Conservation (phyloP, 768 basidiomycete genomes). For the Amanita fuliginea region DNA sequence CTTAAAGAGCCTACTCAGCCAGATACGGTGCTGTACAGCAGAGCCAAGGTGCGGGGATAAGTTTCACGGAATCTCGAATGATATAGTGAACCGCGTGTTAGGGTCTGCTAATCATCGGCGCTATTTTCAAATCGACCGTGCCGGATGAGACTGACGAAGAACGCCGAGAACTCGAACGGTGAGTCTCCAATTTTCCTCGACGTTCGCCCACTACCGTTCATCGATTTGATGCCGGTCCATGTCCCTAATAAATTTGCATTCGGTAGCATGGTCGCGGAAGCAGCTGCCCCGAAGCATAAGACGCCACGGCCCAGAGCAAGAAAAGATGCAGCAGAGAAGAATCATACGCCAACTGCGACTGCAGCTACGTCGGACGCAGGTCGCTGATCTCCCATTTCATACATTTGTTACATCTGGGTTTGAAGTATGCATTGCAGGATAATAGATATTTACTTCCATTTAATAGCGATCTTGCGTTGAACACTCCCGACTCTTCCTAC, state of each 20-base stretch:
- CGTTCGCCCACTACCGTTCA: neutral
- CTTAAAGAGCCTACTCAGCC: constrained; percentile 68
- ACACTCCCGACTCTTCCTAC: neutral
- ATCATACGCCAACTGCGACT: constrained; percentile 4
- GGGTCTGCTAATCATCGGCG: constrained; percentile 84
- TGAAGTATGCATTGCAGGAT: neutral
- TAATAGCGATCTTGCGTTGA: neutral
- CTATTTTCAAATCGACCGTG: constrained; percentile 73
- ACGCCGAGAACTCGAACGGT: constrained; percentile 90
- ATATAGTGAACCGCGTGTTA: constrained; percentile 15
- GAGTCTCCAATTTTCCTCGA: constrained; percentile 13
- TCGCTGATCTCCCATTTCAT: neutral
- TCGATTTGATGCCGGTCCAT: constrained; percentile 3
- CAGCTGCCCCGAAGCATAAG: constrained; percentile 64
- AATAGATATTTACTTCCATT: neutral
- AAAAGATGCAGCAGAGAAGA: constrained; percentile 25
- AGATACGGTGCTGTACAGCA: constrained; percentile 61
- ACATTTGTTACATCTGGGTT: neutral
- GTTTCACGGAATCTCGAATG: neutral
- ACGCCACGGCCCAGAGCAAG: constrained; percentile 57
- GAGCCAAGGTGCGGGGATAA: constrained; percentile 60
- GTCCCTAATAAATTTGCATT: neutral
- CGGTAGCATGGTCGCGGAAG: constrained; percentile 79
- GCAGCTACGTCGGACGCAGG: neutral
- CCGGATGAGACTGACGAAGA: constrained; percentile 93